Evolutionary conservation across 345 rosid species (phyloP).

Genomic region (Heritiera littoralis): DNA sequence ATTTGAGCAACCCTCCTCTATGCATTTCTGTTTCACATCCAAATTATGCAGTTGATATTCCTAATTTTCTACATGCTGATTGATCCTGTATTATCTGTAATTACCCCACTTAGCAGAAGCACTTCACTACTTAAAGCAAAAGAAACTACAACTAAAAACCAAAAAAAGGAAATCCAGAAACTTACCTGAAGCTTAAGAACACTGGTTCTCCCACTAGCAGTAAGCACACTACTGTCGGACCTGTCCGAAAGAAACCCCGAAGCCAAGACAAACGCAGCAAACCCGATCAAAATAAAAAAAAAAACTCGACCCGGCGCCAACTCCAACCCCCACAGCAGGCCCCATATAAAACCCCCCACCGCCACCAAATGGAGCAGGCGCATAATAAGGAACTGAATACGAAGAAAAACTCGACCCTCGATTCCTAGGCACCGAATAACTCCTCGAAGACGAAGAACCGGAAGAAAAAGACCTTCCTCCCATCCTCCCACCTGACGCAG

Average conservation of each 20-base stretch:
- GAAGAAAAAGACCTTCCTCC: conserved; percentile 76
- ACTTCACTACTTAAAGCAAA: not conserved
- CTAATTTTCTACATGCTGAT: not conserved
- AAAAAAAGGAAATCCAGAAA: not conserved
- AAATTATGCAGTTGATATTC: not conserved
- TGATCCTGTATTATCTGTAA: not conserved
- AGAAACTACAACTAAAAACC: not conserved
- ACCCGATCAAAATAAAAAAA: conserved; percentile 65
- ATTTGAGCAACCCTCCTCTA: not conserved
- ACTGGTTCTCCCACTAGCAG: conserved; percentile 71
- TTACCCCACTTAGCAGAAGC: not conserved
- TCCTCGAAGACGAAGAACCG: conserved; percentile 49
- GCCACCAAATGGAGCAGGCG: conserved; percentile 67
- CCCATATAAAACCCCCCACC: conserved; percentile 73
- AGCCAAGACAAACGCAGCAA: conserved; percentile 81
- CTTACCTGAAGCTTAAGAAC: conserved; percentile 91
- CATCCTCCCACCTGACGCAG: conserved; percentile 87
- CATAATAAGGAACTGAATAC: conserved; percentile 68
- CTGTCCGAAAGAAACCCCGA: conserved; percentile 83
- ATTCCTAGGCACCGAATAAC: conserved; percentile 53
- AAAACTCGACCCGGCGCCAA: conserved; percentile 79
- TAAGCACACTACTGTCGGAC: conserved; percentile 54
- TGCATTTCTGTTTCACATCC: not conserved
- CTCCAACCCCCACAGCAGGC: conserved; percentile 78
- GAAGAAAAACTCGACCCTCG: conserved; percentile 45